These are phyloP conservation scores for Crithidia fasciculata DNA, from an alignment of 208 protist genomes.

Conservation along the genomic window DNA sequence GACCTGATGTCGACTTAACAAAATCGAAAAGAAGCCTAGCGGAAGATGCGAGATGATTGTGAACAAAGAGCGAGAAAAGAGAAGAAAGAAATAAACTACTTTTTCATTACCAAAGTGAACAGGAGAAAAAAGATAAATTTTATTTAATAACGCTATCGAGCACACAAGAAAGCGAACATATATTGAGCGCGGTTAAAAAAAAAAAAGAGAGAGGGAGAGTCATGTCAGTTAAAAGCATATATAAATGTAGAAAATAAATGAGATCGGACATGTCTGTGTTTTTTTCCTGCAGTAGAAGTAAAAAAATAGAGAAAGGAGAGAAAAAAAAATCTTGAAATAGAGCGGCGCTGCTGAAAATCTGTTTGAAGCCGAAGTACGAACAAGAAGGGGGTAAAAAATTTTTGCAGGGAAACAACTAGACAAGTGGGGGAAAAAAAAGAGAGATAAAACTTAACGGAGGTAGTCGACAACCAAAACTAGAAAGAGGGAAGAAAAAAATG, in stretches of 20 bases:
- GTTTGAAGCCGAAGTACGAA: neutral
- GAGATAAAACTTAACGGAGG: slow-evolving; percentile 13
- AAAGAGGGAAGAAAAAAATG: neutral
- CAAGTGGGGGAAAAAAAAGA: slow-evolving; percentile 13
- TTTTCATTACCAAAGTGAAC: neutral
- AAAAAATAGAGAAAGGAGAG: slow-evolving; percentile 5
- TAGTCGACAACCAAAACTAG: neutral
- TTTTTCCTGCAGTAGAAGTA: no score
- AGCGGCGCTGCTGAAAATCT: neutral
- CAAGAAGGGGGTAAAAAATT: neutral
- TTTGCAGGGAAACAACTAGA: neutral
- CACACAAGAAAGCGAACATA: no score
- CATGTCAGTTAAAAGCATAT: no score
- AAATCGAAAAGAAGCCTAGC: no score
- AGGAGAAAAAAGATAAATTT: neutral
- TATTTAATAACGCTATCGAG: no score
- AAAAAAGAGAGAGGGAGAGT: slow-evolving; percentile 21
- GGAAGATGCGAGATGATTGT: no score
- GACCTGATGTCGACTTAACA: no score
- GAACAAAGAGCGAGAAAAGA: no score
- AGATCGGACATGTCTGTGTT: no score
- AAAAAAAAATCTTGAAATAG: slow-evolving; percentile 21
- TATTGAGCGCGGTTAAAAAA: neutral
- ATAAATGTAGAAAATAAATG: no score
- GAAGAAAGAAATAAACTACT: neutral